These are phyloP conservation scores for Candida broadrunensis DNA, from an alignment of 805 yeast species.

Conservation along the genomic window DNA sequence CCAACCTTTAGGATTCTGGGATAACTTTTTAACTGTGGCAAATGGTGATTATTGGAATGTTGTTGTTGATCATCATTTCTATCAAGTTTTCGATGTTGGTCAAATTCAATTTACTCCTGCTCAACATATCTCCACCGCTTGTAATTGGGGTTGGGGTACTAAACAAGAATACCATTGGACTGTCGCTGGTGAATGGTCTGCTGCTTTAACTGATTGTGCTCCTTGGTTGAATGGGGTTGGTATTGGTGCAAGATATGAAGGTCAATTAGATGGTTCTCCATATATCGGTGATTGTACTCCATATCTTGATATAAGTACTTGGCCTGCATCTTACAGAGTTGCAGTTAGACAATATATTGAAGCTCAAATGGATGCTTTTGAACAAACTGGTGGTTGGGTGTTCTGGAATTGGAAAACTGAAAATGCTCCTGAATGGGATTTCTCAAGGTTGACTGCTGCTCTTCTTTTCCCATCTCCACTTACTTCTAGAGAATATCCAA, in stretches of 20 bases:
- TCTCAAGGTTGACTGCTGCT: constrained; percentile 52
- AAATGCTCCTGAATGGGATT: constrained; percentile 80
- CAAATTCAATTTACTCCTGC: constrained; percentile 60
- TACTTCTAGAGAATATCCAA: constrained; percentile 60
- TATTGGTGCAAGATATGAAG: constrained; percentile 79
- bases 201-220: constrained; percentile 90
- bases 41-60: constrained; percentile 54
- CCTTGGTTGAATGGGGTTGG: constrained; percentile 86
- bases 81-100: constrained; percentile 73
- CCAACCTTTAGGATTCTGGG: constrained; percentile 59
- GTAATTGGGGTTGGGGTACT: constrained; percentile 26
- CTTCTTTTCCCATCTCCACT: constrained; percentile 83
- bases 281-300: constrained; percentile 60
- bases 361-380: constrained; percentile 85
- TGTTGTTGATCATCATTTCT: constrained; percentile 84
- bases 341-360: constrained; percentile 72
- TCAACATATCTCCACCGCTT: constrained; percentile 49
- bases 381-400: constrained; percentile 79
- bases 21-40: constrained; percentile 43
- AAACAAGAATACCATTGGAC: constrained; percentile 65
- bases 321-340: constrained; percentile 56
- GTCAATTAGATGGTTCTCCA: constrained; percentile 42
- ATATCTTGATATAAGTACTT: constrained; percentile 32
- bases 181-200: constrained; percentile 85
- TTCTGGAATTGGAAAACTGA: constrained; percentile 96